These are phyloP conservation scores for Choanephora cucurbitarum DNA, from an alignment of 371 early-diverging fungal species.

Conservation along the genomic window DNA sequence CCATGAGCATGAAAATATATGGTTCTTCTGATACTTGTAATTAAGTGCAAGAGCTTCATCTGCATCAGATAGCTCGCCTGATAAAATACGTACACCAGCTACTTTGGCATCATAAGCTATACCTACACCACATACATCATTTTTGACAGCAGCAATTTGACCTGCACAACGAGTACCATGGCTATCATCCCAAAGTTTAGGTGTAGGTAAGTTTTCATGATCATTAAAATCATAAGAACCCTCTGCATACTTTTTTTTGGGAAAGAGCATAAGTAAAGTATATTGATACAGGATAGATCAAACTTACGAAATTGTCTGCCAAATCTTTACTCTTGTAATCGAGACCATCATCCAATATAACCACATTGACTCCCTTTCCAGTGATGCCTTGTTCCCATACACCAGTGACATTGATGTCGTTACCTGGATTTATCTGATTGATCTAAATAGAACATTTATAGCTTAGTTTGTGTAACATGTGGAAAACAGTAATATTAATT, in stretches of 20 bases:
- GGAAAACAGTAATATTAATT: slow-evolving; percentile 9
- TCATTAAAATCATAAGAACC: slow-evolving; percentile 96
- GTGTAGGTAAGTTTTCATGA: slow-evolving; percentile 74
- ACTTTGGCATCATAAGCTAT: slow-evolving; percentile 89
- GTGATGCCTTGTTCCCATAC: slow-evolving; percentile 91
- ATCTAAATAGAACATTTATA: slow-evolving; percentile 57
- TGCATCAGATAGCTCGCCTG: slow-evolving; percentile 81
- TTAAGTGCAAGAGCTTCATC: slow-evolving; percentile 92
- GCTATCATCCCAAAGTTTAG: slow-evolving; percentile 76
- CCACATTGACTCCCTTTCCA: slow-evolving; percentile 85
- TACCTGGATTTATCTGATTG: slow-evolving; percentile 65
- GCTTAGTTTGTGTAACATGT: neutral
- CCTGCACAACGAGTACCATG: slow-evolving; percentile 99
- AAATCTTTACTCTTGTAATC: slow-evolving; percentile 87
- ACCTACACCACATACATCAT: slow-evolving; percentile 95
- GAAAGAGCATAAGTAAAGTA: neutral
- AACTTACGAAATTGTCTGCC: slow-evolving; percentile 85
- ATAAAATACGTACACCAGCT: slow-evolving; percentile 91
- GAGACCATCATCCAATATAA: slow-evolving; percentile 94
- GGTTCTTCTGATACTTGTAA: slow-evolving; percentile 82
- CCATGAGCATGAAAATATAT: slow-evolving; percentile 95
- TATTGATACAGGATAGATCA: too few relatives aligned
- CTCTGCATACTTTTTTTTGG: slow-evolving; percentile 66
- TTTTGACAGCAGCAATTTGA: slow-evolving; percentile 90
- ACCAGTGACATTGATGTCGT: slow-evolving; percentile 92